These are phyloP conservation scores for Musa acuminata DNA, from an alignment of 176 grass and related monocot species.

Conservation along the genomic window DNA sequence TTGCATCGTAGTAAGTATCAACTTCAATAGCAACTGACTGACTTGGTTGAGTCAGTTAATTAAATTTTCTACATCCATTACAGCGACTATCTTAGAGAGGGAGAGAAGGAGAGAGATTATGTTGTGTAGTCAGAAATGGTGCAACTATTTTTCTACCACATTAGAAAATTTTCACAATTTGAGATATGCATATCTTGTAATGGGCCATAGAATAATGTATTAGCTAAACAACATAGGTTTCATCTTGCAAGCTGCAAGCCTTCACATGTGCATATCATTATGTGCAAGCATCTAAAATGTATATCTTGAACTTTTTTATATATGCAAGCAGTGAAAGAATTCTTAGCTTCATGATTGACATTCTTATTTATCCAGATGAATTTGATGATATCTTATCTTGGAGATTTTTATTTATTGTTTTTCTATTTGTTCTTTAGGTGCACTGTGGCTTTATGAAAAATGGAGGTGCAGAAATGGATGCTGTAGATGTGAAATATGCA, in stretches of 20 bases:
- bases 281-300: neutral
- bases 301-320: neutral
- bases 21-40: neutral
- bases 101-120: neutral
- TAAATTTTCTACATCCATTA: neutral
- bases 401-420: neutral
- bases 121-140: neutral
- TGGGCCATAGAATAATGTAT: neutral
- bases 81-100: no score
- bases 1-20: neutral
- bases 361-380: no score
- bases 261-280: neutral
- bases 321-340: neutral
- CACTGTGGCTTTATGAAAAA: constrained; percentile 94
- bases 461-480: constrained; percentile 83
- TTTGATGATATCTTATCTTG: no score
- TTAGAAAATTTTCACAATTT: neutral
- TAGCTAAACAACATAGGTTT: neutral
- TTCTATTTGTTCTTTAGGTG: constrained; percentile 41
- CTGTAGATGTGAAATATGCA: constrained; percentile 57
- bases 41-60: neutral
- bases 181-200: neutral
- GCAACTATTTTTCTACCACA: neutral
- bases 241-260: neutral
- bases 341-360: neutral